Percentiles rank a stretch among this genome's conserved stretches.
Conservation (phyloP, 306 rosid species). For the Prunus mira region DNA sequence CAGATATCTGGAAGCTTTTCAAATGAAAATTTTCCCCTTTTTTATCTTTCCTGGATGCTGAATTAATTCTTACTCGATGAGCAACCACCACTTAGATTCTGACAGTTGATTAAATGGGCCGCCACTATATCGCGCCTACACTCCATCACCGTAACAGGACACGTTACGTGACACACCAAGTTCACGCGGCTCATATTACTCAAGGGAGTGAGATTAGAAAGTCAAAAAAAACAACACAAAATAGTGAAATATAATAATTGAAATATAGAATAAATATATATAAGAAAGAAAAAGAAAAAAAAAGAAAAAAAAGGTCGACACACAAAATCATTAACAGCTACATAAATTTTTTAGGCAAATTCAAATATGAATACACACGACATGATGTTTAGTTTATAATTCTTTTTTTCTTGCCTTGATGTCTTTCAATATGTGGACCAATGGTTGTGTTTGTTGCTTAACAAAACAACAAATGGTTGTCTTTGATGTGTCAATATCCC, state of each 20-base stretch:
- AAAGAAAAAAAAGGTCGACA: too few relatives aligned
- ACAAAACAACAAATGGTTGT: not conserved
- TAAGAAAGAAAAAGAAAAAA: too few relatives aligned
- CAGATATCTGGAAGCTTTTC: constrained; percentile 2
- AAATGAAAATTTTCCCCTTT: not conserved
- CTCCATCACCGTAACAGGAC: not conserved
- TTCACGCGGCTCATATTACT: not conserved
- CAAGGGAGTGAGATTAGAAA: not conserved
- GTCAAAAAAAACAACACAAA: not conserved
- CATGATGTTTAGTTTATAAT: too few relatives aligned
- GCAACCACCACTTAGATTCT: not conserved
- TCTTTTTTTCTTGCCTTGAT: not conserved
- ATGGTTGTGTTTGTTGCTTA: not conserved
- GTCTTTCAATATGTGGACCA: not conserved
- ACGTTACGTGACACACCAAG: not conserved
- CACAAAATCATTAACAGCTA: too few relatives aligned
- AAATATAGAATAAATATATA: too few relatives aligned
- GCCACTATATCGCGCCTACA: not conserved
- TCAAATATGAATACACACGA: too few relatives aligned
- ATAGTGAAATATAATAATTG: not conserved
- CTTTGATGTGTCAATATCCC: not conserved
- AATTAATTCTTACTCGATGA: not conserved
- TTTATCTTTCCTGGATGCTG: not conserved
- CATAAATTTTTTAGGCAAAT: too few relatives aligned
- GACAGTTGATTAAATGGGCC: constrained; percentile 6